Evolutionary conservation across 2,329 filamentous ascomycete species (phyloP), one percentile per base, ranked within the genome.

Genomic region (Colletotrichum scovillei): DNA sequence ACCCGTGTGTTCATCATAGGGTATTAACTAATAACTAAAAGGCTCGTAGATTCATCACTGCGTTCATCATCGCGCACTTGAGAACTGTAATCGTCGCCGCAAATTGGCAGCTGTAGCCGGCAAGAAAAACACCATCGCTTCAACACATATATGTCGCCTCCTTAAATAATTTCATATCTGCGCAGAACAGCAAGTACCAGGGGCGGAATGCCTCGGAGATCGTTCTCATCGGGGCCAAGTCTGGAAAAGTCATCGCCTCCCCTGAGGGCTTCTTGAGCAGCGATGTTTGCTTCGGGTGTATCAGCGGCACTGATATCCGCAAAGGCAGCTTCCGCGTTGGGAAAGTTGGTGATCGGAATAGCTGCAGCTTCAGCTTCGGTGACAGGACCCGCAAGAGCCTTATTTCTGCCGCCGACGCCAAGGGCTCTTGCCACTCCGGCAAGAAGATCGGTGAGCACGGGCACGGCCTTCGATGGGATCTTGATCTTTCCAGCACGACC

Each of bases 401-500:
- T 49, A 24, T 38, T 22, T 6, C n/a, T 46, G n/a, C 49, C 59
- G 53, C 66, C 66, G n/a, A 73, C 26, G 14, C 70, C 70, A 5
- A 73, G 66, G 3, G 70, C 70, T 8, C 46, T 60, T 32, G 70
- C 70, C 19, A 73, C 53, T 7, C 42, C 66, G 14, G 70, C 66
- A 6, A 73, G 66, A 5, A 73, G 55, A 26, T 73, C 38, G 16
- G 70, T 49, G 26, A 73, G 55, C 42, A 52, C n/a, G 3, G 70
- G 70, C 5, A 73, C 70, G 19, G 60, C 59, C 46, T 69, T 70
- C 66, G 66, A 16, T 6, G 70, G 70, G 55, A 73, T 73, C 60
- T 73, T 73, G 24, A 73, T 73, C 70, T 73, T 73, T 6, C 70
- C 70, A 1, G 38, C 70, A 32, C 70, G 70, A 11, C 70, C 70